phyloP scores from a whole-genome alignment of 345 rosid genomes.

The Eucalyptus microcorys region DNA sequence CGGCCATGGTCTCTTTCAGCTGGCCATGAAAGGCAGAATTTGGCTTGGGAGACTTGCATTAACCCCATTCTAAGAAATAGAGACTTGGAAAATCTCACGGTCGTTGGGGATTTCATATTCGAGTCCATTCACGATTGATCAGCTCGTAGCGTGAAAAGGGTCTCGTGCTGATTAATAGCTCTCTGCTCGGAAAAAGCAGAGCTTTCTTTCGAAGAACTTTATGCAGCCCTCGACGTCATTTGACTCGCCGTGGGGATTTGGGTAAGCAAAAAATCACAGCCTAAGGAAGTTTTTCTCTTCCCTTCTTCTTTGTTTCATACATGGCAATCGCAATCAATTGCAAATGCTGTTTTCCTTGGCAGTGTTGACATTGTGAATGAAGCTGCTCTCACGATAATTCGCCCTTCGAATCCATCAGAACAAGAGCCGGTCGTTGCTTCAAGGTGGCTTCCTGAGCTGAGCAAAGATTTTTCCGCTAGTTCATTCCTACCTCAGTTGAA shows the following conservation, averaged over 20 bases:
- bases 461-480: background rate
- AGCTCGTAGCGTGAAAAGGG: background rate
- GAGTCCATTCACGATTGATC: background rate
- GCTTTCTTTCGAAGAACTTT: background rate
- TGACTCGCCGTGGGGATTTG: background rate
- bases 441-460: background rate
- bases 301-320: background rate
- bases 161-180: background rate
- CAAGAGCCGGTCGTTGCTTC: background rate
- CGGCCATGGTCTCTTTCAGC: background rate
- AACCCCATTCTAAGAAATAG: background rate
- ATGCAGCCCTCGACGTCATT: background rate
- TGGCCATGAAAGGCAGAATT: background rate
- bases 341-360: background rate
- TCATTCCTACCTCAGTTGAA: background rate
- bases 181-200: background rate
- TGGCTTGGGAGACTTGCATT: background rate
- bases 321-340: background rate
- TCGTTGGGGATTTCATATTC: background rate
- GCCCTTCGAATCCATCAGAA: background rate
- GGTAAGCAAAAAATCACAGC: background rate
- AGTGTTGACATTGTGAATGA: background rate
- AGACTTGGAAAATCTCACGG: background rate
- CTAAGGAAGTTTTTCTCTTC: background rate
- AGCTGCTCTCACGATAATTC: background rate